Evolutionary conservation across 768 basidiomycete genomes (phyloP).

Genomic region (Symmetrospora coprosmae): DNA sequence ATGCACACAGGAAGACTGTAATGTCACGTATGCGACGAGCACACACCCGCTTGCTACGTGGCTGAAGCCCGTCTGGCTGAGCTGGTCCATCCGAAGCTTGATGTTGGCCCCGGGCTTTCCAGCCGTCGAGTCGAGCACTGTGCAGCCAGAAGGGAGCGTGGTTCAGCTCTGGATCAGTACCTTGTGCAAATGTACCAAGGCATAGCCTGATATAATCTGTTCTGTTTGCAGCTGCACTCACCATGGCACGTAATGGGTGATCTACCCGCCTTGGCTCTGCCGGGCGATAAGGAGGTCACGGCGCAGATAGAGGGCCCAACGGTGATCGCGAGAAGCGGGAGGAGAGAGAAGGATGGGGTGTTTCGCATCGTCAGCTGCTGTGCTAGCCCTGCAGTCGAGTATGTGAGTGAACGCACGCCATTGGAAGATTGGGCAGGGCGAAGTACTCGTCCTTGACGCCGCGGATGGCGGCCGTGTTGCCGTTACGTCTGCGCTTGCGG

Average conservation of each 20-base stretch:
- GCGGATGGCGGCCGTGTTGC: too few species aligned
- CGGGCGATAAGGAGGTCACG: not conserved
- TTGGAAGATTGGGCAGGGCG: not conserved
- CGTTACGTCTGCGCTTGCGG: too few species aligned
- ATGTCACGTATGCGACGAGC: not conserved
- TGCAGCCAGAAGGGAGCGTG: not conserved
- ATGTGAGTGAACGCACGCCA: not conserved
- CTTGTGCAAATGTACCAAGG: not conserved
- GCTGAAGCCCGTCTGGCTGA: conserved; percentile 30
- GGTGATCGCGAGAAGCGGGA: not conserved
- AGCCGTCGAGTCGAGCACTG: conserved; percentile 36
- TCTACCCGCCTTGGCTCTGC: not conserved
- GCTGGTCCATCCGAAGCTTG: conserved; percentile 32
- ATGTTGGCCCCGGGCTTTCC: conserved; percentile 34
- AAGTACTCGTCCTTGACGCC: not conserved
- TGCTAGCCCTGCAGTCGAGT: not conserved
- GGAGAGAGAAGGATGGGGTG: not conserved
- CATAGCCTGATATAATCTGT: not conserved
- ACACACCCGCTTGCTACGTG: conserved; percentile 32
- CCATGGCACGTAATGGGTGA: conserved; percentile 37
- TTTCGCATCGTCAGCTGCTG: not conserved
- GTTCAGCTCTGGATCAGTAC: too few species aligned
- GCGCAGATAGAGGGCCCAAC: not conserved
- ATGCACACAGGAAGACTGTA: too few species aligned
- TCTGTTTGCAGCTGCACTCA: not conserved